Conservation (phyloP, 352 stramenopile species). For the Pythium dissimile region DNA sequence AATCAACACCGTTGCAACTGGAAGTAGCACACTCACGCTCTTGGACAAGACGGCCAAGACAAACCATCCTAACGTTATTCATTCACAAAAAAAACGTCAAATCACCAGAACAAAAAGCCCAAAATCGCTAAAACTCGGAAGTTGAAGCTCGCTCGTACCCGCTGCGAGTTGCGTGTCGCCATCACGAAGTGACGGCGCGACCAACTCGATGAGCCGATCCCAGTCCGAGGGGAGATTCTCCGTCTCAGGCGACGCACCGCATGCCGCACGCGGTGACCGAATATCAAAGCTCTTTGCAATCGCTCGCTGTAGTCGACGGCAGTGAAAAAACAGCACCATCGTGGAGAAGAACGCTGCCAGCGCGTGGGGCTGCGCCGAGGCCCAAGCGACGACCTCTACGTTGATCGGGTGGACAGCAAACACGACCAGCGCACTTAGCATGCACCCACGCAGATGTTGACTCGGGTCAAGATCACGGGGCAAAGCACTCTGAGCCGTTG, state of each 20-base stretch:
- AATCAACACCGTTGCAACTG: slow-evolving; percentile 33
- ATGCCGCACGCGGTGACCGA: slow-evolving; percentile 4
- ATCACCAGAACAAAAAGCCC: too few relatives aligned
- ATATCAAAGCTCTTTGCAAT: neutral
- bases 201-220: neutral
- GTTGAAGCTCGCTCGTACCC: slow-evolving; percentile 13
- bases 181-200: slow-evolving; percentile 2
- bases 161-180: slow-evolving; percentile 10
- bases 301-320: neutral
- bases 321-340: slow-evolving; percentile 32
- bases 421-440: slow-evolving; percentile 37
- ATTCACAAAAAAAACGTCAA: too few relatives aligned
- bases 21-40: slow-evolving; percentile 43
- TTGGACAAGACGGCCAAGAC: slow-evolving; percentile 47
- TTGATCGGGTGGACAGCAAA: slow-evolving; percentile 61
- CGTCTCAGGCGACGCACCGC: slow-evolving; percentile 14
- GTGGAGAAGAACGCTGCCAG: slow-evolving; percentile 50
- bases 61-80: slow-evolving; percentile 30
- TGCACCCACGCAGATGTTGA: slow-evolving; percentile 22
- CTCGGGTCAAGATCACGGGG: neutral
- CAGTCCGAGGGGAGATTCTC: slow-evolving; percentile 18
- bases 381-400: slow-evolving; percentile 66
- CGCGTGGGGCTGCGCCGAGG: slow-evolving; percentile 65
- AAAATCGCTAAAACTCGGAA: too few relatives aligned
- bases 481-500: neutral